Conservation (phyloP, 1,284 basidiomycete species). For the Malassezia restricta region DNA sequence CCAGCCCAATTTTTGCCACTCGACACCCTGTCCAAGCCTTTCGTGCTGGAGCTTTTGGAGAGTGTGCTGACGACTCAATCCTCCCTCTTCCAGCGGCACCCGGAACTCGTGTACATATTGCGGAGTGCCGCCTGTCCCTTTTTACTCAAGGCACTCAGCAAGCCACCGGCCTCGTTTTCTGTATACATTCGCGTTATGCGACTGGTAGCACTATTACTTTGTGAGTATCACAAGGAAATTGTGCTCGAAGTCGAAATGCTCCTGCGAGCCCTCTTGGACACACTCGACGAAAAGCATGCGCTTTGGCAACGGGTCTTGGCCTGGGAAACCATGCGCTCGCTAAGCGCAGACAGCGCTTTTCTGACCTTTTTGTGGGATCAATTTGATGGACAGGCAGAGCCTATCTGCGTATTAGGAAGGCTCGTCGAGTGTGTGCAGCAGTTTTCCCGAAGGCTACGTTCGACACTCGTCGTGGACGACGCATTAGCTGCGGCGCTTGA, state of each 20-base stretch:
- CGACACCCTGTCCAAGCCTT: constrained; percentile 76
- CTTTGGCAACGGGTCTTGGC: constrained; percentile 40
- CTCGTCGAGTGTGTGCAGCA: constrained; percentile 25
- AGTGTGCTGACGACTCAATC: constrained; percentile 92
- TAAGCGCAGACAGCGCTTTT: constrained; percentile 33
- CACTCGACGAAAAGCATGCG: constrained; percentile 13
- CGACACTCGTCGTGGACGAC: constrained; percentile 16
- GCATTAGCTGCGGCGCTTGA: constrained; percentile 14
- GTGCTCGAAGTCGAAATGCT: constrained; percentile 42
- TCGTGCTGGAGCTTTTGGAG: constrained; percentile 88
- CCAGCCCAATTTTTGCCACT: constrained; percentile 67
- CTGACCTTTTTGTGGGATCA: constrained; percentile 36
- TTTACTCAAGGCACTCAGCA: constrained; percentile 60
- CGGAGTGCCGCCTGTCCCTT: constrained; percentile 79
- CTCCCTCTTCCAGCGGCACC: constrained; percentile 59
- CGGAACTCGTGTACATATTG: constrained; percentile 70
- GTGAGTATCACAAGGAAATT: constrained; percentile 70
- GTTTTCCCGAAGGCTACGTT: constrained; percentile 19
- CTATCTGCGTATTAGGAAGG: constrained; percentile 21
- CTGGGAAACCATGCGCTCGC: constrained; percentile 33
- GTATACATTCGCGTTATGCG: constrained; percentile 79
- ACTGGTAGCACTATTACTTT: constrained; percentile 80
- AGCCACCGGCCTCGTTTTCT: constrained; percentile 65
- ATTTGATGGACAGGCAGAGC: constrained; percentile 12
- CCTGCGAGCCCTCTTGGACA: constrained; percentile 32